Conservation (phyloP, 1,284 basidiomycete species). For the Fomitopsis palustris region DNA sequence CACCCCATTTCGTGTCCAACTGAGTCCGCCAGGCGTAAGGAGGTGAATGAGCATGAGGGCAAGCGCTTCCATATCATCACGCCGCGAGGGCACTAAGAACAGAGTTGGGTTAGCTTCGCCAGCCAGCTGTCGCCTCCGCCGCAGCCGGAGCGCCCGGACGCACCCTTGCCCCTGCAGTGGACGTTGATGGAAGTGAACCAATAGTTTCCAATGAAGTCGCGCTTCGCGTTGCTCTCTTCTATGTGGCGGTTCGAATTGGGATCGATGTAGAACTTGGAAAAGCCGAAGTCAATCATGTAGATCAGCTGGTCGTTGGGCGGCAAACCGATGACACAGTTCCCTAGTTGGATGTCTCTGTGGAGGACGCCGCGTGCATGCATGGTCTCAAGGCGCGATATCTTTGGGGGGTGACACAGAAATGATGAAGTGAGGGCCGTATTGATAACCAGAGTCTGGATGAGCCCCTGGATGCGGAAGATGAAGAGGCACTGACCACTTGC, state of each 20-base stretch:
- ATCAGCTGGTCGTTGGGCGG: conserved; percentile 53
- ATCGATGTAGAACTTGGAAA: conserved; percentile 74
- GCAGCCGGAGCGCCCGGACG: conserved; percentile 14
- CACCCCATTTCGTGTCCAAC: conserved; percentile 74
- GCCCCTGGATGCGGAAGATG: not conserved
- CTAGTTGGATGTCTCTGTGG: conserved; percentile 74
- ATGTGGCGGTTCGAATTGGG: conserved; percentile 59
- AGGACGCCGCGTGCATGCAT: conserved; percentile 72
- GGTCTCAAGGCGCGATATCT: conserved; percentile 66
- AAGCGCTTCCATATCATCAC: conserved; percentile 72
- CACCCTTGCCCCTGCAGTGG: conserved; percentile 71
- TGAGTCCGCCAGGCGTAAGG: conserved; percentile 67
- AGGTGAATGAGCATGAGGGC: conserved; percentile 77
- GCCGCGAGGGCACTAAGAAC: conserved; percentile 59
- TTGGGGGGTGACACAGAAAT: conserved; percentile 4
- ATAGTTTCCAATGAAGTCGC: conserved; percentile 77
- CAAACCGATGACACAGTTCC: conserved; percentile 65
- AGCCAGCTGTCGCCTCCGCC: conserved; percentile 5
- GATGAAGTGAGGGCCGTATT: not conserved
- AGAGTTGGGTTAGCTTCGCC: conserved; percentile 8
- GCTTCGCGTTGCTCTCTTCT: conserved; percentile 57
- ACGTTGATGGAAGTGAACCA: conserved; percentile 75
- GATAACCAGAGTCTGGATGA: not conserved
- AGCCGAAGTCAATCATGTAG: conserved; percentile 83
- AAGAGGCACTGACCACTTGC: conserved; percentile 53